phyloP scores from a whole-genome alignment of 2,329 filamentous ascomycete genomes.

The Alternaria alternata region DNA sequence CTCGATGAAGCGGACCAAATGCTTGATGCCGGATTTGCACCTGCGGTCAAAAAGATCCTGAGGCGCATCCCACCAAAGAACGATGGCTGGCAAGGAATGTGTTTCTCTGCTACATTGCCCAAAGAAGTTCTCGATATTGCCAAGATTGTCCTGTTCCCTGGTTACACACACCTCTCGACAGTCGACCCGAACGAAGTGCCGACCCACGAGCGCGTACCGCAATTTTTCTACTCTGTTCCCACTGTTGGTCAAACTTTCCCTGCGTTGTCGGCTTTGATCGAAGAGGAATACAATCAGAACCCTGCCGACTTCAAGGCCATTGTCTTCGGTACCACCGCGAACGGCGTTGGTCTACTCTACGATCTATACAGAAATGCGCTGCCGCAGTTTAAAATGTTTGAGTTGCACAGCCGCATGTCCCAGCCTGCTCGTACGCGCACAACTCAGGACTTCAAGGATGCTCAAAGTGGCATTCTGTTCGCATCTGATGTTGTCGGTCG shows the following conservation, averaged over 20 bases:
- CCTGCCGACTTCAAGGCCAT: constrained; percentile 56
- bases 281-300: constrained; percentile 52
- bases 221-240: constrained; percentile 57
- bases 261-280: constrained; percentile 56
- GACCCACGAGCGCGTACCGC: constrained; percentile 59
- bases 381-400: constrained; percentile 49
- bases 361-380: constrained; percentile 49
- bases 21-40: constrained; percentile 62
- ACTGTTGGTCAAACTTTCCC: constrained; percentile 56
- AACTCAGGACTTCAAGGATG: constrained; percentile 56
- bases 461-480: constrained; percentile 59
- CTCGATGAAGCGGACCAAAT: constrained; percentile 57
- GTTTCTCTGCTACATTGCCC: constrained; percentile 58
- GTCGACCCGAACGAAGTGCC: constrained; percentile 56
- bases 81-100: constrained; percentile 60
- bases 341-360: constrained; percentile 55
- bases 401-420: constrained; percentile 56
- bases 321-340: constrained; percentile 58
- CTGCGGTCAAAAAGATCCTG: constrained; percentile 62
- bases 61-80: constrained; percentile 60
- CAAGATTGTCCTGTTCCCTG: constrained; percentile 54
- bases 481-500: constrained; percentile 59
- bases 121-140: constrained; percentile 56
- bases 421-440: constrained; percentile 54
- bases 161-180: constrained; percentile 54